These are phyloP conservation scores for Fusarium sp. DNA, from an alignment of 2,329 filamentous ascomycete genomes.

Conservation along the genomic window DNA sequence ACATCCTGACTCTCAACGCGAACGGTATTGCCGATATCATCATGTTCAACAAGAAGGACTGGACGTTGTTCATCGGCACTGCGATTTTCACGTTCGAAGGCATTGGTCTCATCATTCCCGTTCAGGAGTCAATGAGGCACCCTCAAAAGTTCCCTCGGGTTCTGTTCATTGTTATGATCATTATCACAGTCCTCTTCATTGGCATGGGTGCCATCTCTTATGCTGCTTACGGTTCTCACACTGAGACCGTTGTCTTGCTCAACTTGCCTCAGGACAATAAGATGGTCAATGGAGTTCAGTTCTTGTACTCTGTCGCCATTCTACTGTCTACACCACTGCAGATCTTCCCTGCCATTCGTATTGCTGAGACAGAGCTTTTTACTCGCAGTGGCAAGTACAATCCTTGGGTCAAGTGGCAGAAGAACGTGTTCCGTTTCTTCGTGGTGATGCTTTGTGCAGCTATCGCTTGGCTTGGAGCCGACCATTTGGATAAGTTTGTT, in stretches of 20 bases:
- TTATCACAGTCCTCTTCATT: constrained; percentile 91
- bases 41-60: constrained; percentile 89
- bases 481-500: constrained; percentile 97
- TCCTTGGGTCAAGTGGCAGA: constrained; percentile 99
- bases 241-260: constrained; percentile 94
- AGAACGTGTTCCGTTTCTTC: constrained; percentile 96
- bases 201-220: constrained; percentile 95
- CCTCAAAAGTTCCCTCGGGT: constrained; percentile 92
- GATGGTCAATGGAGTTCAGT: constrained; percentile 94
- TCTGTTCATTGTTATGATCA: constrained; percentile 90
- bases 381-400: constrained; percentile 97
- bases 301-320: constrained; percentile 98
- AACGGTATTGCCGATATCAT: constrained; percentile 87
- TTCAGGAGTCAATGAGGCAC: constrained; percentile 96
- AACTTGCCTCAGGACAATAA: constrained; percentile 97
- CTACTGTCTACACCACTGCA: constrained; percentile 94
- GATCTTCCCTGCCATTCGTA: constrained; percentile 97
- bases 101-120: constrained; percentile 96
- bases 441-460: constrained; percentile 87
- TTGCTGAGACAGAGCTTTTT: constrained; percentile 94
- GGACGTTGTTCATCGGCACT: constrained; percentile 98
- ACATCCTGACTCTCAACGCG: constrained; percentile 82
- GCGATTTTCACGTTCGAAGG: constrained; percentile 99
- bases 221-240: constrained; percentile 93
- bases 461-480: constrained; percentile 92